A percentile compares a stretch with the other conserved stretches of the same genome.
Evolutionary conservation across 768 basidiomycete species (phyloP).

Genomic region (Ephemerocybe angulata): DNA sequence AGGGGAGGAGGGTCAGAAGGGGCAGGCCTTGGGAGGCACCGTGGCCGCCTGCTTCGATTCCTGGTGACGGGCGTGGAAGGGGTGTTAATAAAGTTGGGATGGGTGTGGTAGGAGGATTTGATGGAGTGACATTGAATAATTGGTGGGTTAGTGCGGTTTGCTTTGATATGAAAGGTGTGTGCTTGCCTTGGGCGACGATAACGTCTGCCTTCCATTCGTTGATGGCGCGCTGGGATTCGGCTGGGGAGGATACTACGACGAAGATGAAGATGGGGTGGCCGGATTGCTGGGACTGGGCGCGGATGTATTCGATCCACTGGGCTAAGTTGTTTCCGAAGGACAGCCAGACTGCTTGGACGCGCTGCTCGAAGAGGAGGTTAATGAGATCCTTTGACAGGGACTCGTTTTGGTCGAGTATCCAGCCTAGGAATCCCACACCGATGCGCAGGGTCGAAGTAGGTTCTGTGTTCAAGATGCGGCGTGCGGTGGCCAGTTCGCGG

Average conservation of each 20-base stretch:
- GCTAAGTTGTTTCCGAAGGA: constrained; percentile 61
- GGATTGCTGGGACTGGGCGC: constrained; percentile 43
- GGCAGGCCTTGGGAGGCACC: constrained; percentile 56
- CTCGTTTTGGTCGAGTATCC: constrained; percentile 57
- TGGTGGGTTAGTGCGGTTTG: no score
- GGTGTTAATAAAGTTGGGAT: no score
- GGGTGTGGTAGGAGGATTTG: no score
- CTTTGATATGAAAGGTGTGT: no score
- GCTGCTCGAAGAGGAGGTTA: constrained; percentile 46
- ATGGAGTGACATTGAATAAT: constrained; percentile 6
- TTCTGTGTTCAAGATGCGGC: constrained; percentile 34
- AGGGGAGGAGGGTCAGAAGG: constrained; percentile 55
- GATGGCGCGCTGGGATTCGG: constrained; percentile 55
- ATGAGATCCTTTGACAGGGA: constrained; percentile 39
- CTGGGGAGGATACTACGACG: constrained; percentile 57
- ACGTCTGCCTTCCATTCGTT: constrained; percentile 68
- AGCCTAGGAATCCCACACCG: constrained; percentile 74
- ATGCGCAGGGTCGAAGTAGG: constrained; percentile 44
- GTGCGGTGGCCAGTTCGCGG: constrained; percentile 51
- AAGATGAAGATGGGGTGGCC: constrained; percentile 49
- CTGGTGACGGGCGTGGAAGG: no score
- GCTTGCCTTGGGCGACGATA: constrained; percentile 82
- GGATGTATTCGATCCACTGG: constrained; percentile 60
- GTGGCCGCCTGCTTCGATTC: constrained; percentile 80
- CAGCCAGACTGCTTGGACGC: constrained; percentile 69